Evolutionary conservation across 768 basidiomycete genomes (phyloP).

Genomic region (Rickenella mellea): DNA sequence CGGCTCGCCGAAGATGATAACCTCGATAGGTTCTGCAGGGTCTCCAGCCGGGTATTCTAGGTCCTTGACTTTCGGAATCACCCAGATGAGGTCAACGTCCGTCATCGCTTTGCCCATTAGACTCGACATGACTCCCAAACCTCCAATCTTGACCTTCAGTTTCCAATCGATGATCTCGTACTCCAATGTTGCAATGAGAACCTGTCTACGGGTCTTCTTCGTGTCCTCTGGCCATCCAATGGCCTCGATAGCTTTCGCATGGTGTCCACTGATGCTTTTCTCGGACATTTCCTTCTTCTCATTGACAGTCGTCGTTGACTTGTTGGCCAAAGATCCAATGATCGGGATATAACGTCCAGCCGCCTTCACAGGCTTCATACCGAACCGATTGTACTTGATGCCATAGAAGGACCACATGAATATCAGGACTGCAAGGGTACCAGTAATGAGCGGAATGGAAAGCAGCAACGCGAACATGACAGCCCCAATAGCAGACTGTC

Average conservation of each 20-base stretch:
- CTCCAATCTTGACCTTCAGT: constrained; percentile 95
- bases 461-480: constrained; percentile 83
- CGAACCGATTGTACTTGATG: constrained; percentile 89
- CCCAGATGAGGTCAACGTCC: constrained; percentile 91
- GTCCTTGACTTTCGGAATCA: constrained; percentile 91
- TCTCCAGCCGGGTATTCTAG: constrained; percentile 88
- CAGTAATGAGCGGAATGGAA: constrained; percentile 78
- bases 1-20: constrained; percentile 91
- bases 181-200: constrained; percentile 86
- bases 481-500: constrained; percentile 69
- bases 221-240: constrained; percentile 98
- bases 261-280: constrained; percentile 51
- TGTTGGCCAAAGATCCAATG: constrained; percentile 52
- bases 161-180: constrained; percentile 98
- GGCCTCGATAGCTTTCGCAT: constrained; percentile 55
- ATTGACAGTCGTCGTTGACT: constrained; percentile 63
- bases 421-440: constrained; percentile 66
- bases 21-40: constrained; percentile 88
- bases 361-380: constrained; percentile 64
- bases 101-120: constrained; percentile 98
- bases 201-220: constrained; percentile 84
- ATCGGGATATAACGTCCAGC: constrained; percentile 84
- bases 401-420: constrained; percentile 98
- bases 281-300: constrained; percentile 45
- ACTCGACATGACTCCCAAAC: constrained; percentile 95